Evolutionary conservation across 768 basidiomycete species (phyloP).

Genomic region (Leucocoprinus birnbaumii): DNA sequence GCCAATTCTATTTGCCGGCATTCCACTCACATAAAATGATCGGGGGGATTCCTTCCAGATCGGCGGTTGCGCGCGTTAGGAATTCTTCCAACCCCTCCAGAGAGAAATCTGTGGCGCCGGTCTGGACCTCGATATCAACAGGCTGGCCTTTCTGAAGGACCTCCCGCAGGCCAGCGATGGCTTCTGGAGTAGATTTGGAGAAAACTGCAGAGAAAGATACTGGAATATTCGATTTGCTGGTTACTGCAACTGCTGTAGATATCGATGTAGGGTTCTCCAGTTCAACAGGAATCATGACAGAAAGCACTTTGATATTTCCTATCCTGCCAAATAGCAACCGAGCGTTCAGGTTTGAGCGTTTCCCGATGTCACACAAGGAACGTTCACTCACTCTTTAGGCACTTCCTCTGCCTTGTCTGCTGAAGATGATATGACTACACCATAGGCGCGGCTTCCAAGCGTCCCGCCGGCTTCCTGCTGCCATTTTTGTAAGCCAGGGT

Average conservation of each 20-base stretch:
- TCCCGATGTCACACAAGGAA: not conserved
- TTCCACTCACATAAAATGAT: constrained; percentile 63
- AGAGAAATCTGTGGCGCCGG: constrained; percentile 48
- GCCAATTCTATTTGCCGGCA: not conserved
- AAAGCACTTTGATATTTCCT: constrained; percentile 40
- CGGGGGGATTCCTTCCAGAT: constrained; percentile 42
- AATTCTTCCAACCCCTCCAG: constrained; percentile 71
- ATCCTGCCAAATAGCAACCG: constrained; percentile 14
- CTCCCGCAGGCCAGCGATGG: constrained; percentile 58
- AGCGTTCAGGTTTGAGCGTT: not conserved
- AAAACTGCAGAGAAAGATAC: constrained; percentile 60
- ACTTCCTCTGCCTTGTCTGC: constrained; percentile 39
- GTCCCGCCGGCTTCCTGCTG: constrained; percentile 45
- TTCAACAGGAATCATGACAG: constrained; percentile 59
- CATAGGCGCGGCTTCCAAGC: constrained; percentile 43
- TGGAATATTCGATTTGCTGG: constrained; percentile 22
- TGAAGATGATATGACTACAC: constrained; percentile 55
- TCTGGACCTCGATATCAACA: constrained; percentile 70
- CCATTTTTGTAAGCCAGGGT: constrained; percentile 46
- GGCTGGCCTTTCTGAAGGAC: constrained; percentile 60
- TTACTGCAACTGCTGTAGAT: constrained; percentile 23
- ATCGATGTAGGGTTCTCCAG: constrained; percentile 43
- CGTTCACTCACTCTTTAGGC: constrained; percentile 43
- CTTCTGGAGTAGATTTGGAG: constrained; percentile 41
- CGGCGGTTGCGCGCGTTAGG: constrained; percentile 57